Evolutionary conservation across 345 rosid genomes (phyloP).

Genomic region (Eucalyptus fibrosa): DNA sequence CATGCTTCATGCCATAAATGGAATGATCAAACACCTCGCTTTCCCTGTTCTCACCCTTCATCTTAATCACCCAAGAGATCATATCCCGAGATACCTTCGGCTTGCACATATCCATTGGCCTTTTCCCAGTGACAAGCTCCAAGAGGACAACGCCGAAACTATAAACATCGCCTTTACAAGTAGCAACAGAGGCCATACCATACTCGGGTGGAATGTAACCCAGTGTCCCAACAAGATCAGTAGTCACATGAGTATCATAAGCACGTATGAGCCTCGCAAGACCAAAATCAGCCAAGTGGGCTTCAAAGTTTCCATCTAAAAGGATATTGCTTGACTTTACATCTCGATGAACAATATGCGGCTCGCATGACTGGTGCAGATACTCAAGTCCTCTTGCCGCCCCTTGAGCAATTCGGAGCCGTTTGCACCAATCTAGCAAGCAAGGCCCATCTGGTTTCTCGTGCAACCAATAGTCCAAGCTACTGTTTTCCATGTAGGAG

Average conservation of each 20-base stretch:
- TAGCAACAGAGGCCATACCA: slow-evolving; percentile 77
- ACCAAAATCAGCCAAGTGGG: slow-evolving; percentile 90
- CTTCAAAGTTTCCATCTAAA: slow-evolving; percentile 53
- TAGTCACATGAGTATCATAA: slow-evolving; percentile 69
- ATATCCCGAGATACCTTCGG: slow-evolving; percentile 53
- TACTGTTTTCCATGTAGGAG: slow-evolving; percentile 82
- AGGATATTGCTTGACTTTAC: slow-evolving; percentile 84
- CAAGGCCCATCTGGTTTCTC: slow-evolving; percentile 66
- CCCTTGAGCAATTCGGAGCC: slow-evolving; percentile 65
- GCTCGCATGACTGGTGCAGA: slow-evolving; percentile 74
- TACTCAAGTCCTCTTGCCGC: slow-evolving; percentile 60
- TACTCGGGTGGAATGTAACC: slow-evolving; percentile 92
- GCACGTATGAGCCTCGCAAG: slow-evolving; percentile 70
- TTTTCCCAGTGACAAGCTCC: slow-evolving; percentile 76
- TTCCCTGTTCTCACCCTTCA: slow-evolving; percentile 54
- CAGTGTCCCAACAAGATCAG: slow-evolving; percentile 82
- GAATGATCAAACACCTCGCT: slow-evolving; percentile 60
- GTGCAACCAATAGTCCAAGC: slow-evolving; percentile 90
- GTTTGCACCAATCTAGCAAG: slow-evolving; percentile 38
- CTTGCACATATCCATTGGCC: slow-evolving; percentile 87
- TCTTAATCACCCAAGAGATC: slow-evolving; percentile 53
- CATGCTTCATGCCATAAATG: slow-evolving; percentile 42
- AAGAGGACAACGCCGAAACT: slow-evolving; percentile 88
- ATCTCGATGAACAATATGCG: slow-evolving; percentile 79
- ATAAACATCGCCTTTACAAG: slow-evolving; percentile 75